Evolutionary conservation across 2,329 filamentous ascomycete species (phyloP).

Genomic region (Plenodomus tracheiphilus): DNA sequence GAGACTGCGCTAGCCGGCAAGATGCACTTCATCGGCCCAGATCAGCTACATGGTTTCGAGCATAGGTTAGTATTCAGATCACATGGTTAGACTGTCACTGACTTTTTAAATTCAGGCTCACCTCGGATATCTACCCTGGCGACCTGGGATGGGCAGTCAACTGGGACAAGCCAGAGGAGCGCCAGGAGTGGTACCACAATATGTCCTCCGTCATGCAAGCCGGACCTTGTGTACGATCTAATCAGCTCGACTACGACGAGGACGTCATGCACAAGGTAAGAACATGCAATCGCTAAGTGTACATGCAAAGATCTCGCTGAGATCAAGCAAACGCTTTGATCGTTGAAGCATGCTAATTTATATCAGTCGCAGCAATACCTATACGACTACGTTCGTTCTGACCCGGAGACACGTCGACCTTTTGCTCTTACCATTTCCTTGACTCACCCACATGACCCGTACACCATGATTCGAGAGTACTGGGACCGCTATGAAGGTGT

Average conservation of each 20-base stretch:
- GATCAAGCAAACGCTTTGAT: no score
- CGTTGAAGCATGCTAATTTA: conserved; percentile 16
- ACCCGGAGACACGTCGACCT: conserved; percentile 67
- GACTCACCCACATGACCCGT: conserved; percentile 93
- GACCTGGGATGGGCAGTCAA: conserved; percentile 95
- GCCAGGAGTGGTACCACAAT: conserved; percentile 93
- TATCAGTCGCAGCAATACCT: conserved; percentile 75
- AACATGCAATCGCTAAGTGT: neutral
- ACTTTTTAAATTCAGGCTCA: conserved; percentile 61
- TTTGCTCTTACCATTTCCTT: conserved; percentile 91
- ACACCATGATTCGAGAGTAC: conserved; percentile 90
- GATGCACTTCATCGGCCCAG: conserved; percentile 92
- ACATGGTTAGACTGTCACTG: neutral
- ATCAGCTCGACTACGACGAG: conserved; percentile 94
- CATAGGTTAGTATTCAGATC: conserved; percentile 49
- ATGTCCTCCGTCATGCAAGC: conserved; percentile 91
- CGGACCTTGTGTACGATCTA: conserved; percentile 84
- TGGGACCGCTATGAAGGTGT: conserved; percentile 91
- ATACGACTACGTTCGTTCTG: conserved; percentile 86
- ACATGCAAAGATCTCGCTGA: neutral
- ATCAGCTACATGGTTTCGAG: conserved; percentile 93
- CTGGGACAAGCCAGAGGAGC: conserved; percentile 84
- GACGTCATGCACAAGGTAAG: conserved; percentile 82
- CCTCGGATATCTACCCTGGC: conserved; percentile 93
- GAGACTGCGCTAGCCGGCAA: conserved; percentile 91